phyloP scores from a whole-genome alignment of 1,284 basidiomycete species.

The Meira miltonrushii region DNA sequence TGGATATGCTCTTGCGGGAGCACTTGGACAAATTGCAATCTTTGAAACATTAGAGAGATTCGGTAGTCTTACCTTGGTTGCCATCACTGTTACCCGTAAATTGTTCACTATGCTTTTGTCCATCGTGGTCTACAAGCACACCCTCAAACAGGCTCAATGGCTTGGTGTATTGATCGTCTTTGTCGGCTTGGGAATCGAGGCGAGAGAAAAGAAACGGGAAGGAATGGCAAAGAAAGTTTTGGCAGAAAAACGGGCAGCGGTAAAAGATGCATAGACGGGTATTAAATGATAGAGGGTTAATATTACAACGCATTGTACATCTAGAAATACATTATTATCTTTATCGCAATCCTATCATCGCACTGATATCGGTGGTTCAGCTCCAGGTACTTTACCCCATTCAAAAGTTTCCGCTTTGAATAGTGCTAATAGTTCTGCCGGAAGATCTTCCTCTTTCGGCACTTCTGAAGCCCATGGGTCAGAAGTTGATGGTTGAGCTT shows the following conservation, averaged over 20 bases:
- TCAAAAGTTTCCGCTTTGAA: constrained; percentile 12
- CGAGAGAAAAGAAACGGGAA: constrained; percentile 57
- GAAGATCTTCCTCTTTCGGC: constrained; percentile 8
- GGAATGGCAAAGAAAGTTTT: constrained; percentile 70
- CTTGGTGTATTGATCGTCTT: constrained; percentile 83
- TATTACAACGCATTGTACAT: too few relatives aligned
- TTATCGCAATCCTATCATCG: background rate
- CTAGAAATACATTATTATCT: background rate
- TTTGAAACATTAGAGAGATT: constrained; percentile 96
- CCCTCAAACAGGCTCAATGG: constrained; percentile 81
- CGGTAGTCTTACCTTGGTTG: constrained; percentile 72
- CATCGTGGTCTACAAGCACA: constrained; percentile 86
- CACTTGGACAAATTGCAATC: constrained; percentile 92
- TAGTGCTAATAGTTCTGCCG: background rate
- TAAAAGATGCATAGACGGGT: constrained; percentile 63
- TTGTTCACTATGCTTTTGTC: constrained; percentile 96
- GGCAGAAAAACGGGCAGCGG: constrained; percentile 71
- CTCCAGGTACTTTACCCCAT: constrained; percentile 16
- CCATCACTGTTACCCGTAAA: constrained; percentile 69
- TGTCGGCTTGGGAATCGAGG: constrained; percentile 86
- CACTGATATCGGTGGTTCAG: constrained; percentile 14
- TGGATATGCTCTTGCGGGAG: constrained; percentile 83
- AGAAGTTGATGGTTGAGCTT: too few relatives aligned
- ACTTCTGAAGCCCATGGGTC: constrained; percentile 8
- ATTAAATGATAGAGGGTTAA: background rate